Conservation (phyloP, 129 eudicot genomes). For the Centaurea solstitialis region DNA sequence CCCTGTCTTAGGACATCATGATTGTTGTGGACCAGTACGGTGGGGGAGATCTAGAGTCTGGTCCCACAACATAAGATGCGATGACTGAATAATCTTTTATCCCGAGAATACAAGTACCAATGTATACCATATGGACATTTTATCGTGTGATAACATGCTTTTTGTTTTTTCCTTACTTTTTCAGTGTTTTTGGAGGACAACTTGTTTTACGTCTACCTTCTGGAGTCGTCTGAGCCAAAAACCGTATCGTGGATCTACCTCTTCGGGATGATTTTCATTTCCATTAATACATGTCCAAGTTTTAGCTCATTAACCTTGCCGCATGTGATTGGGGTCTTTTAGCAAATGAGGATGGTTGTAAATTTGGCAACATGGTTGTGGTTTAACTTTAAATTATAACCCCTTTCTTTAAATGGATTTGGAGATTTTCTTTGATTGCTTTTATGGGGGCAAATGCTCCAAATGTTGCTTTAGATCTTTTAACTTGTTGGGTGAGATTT, state of each 20-base stretch:
- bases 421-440: not conserved
- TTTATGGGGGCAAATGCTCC: not conserved
- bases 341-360: conserved; percentile 15
- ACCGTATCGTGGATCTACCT: not conserved
- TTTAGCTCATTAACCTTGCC: not conserved
- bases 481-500: not conserved
- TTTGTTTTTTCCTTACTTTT: conserved; percentile 25
- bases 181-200: conserved; percentile 87
- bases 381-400: not conserved
- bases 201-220: conserved; percentile 83
- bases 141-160: not conserved
- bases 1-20: not conserved
- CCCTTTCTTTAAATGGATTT: not conserved
- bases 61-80: not conserved
- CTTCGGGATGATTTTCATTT: not conserved
- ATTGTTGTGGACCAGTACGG: not conserved
- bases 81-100: not conserved
- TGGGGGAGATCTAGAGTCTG: not conserved
- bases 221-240: conserved; percentile 60
- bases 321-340: not conserved
- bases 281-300: conserved; percentile 10
- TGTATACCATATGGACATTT: not conserved
- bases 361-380: conserved; percentile 16
- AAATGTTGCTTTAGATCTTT: not conserved
- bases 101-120: not conserved